These are phyloP conservation scores for Aspergillus sp. DNA, from an alignment of 2,329 filamentous ascomycete species.

Conservation along the genomic window DNA sequence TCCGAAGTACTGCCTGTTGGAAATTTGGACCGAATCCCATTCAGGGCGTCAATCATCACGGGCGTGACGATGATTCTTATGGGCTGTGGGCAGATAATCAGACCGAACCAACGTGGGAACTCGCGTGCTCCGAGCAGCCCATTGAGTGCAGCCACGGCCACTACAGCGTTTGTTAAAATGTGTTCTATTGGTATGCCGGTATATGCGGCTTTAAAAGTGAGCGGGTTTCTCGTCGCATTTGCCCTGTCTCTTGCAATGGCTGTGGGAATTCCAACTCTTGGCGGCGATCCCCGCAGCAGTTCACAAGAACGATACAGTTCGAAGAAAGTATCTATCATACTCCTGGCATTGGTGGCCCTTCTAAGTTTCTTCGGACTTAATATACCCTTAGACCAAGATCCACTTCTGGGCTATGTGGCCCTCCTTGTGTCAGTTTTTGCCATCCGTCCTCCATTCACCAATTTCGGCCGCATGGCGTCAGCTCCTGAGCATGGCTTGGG, in stretches of 20 bases:
- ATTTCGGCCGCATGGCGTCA: constrained; percentile 11
- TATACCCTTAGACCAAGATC: constrained; percentile 29
- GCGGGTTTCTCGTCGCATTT: constrained; percentile 51
- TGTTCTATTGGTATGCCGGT: constrained; percentile 48
- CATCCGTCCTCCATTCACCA: constrained; percentile 45
- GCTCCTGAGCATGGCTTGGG: constrained; percentile 19
- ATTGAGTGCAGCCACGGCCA: constrained; percentile 9
- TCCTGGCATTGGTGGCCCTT: constrained; percentile 18
- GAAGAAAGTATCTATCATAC: constrained; percentile 22
- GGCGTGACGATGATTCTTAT: constrained; percentile 28
- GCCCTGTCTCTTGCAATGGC: constrained; percentile 44
- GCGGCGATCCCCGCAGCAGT: constrained; percentile 8
- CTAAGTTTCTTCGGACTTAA: constrained; percentile 26
- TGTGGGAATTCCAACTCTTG: constrained; percentile 37
- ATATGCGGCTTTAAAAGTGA: constrained; percentile 52
- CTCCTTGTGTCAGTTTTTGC: constrained; percentile 43
- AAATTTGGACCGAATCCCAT: constrained; percentile 14
- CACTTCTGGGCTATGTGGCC: constrained; percentile 44
- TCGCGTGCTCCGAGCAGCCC: constrained; percentile 5
- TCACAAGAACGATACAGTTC: constrained; percentile 16
- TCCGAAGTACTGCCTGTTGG: constrained; percentile 2
- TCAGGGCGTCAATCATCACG: constrained; percentile 22
- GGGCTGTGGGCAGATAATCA: constrained; percentile 21
- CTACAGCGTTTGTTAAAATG: constrained; percentile 27
- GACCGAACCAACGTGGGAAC: constrained; percentile 7